Conservation (phyloP, 768 basidiomycete genomes). For the Hygrocybe punicea region DNA sequence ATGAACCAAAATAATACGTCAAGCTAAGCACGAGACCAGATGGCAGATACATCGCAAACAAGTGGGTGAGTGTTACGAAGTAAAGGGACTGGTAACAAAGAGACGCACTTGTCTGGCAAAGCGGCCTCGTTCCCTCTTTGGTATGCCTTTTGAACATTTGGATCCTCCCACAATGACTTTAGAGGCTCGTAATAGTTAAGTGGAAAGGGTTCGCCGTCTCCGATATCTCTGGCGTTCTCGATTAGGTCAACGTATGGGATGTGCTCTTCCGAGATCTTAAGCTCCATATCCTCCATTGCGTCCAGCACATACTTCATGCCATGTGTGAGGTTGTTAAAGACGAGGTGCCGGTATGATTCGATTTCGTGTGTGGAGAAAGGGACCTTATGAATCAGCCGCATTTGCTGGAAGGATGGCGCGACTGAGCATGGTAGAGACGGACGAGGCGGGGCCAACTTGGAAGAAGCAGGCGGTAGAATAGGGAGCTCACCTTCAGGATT, state of each 20-base stretch:
- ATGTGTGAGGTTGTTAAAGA: slow-evolving; percentile 87
- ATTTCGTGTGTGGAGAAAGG: slow-evolving; percentile 80
- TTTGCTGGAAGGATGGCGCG: slow-evolving; percentile 58
- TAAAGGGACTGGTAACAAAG: background rate
- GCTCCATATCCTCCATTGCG: slow-evolving; percentile 85
- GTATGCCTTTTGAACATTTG: slow-evolving; percentile 71
- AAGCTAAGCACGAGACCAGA: slow-evolving; percentile 44
- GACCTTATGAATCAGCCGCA: slow-evolving; percentile 89
- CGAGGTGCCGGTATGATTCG: slow-evolving; percentile 86
- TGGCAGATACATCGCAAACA: too few species aligned
- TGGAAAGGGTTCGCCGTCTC: slow-evolving; percentile 81
- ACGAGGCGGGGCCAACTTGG: background rate
- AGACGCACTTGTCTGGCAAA: slow-evolving; percentile 80
- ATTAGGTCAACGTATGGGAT: slow-evolving; percentile 57
- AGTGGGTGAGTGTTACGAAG: slow-evolving; percentile 1
- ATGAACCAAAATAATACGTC: slow-evolving; percentile 69
- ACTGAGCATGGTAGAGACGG: slow-evolving; percentile 2
- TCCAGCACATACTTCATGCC: slow-evolving; percentile 82
- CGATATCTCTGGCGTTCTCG: slow-evolving; percentile 64
- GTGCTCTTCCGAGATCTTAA: slow-evolving; percentile 66
- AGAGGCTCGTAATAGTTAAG: slow-evolving; percentile 62
- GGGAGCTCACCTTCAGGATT: slow-evolving; percentile 64
- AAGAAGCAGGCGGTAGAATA: background rate
- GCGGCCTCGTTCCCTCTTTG: slow-evolving; percentile 85
- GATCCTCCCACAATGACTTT: slow-evolving; percentile 71